Base-by-base conservation (phyloP, 2,329 filamentous ascomycete genomes). In the Trichoderma sp. region DNA sequence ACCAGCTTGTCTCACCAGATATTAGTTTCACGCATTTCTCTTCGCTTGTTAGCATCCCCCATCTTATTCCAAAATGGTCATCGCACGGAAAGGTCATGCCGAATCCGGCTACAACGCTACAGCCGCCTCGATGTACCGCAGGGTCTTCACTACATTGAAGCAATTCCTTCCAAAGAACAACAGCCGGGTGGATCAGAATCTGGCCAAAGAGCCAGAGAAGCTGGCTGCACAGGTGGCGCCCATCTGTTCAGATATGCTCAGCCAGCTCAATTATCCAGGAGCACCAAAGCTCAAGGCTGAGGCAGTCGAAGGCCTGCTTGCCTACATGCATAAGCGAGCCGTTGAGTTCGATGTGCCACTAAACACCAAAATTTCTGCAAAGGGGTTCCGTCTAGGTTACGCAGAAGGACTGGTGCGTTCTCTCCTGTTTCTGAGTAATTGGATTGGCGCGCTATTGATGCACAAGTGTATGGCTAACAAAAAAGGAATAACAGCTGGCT, bases 261-360 rank as follows among this genome's bases (percentile, higher is more conserved):
- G 25, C 5, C 63, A 57, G 29, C 63, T 48, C 37, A 57, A 56
- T 27, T 65, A 48, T 48, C 63, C 63, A 9, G 63, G 63, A 27
- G 39, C 52, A 9, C 52, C 63, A 1, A 37, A 57, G 37, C 52
- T 56, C 3, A 57, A 48, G 37, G 52, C 63, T 27, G 52, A 57
- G 54, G 60, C 60, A 9, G 52, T 65, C 19, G 52, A 48, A 48
- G 27, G 15, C 12, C 10, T 63, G 42, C 59, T 63, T 19, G 42
- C 48, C 8, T 63, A 63, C 19, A 65, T 65, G 63, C 27, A 56
- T 39, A 65, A 57, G 63, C 63, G 63, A 39, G 63, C 52, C 27
- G 9, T 63, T 19, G 59, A 63, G 27, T 63, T 63, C 34, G 39
- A 29, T 32, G 50, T 57, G 63, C 39, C 52, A 13, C 53, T 37